Base-by-base conservation (phyloP, 2,329 filamentous ascomycete genomes). In the Talaromyces rugulosus region DNA sequence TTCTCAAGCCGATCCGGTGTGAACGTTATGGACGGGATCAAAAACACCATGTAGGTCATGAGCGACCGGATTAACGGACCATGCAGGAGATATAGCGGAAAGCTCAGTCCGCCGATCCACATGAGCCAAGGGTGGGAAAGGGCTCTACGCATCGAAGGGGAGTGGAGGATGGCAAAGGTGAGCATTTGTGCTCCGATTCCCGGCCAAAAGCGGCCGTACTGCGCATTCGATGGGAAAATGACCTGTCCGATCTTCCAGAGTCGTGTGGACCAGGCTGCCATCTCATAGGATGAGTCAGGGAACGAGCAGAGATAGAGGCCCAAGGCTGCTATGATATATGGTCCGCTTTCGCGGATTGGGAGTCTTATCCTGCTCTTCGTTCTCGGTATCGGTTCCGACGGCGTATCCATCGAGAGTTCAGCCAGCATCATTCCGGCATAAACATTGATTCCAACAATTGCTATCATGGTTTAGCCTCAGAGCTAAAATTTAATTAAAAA, bases 41-140 rank as follows among this genome's bases (percentile, higher is more conserved):
- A 79, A 63, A 82, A 88, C 12, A 87, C 74, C 77, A 88, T 80
- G 83, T 85, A 88, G 30, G 83, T 82, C 14, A 88, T 76, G 7
- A 87, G 71, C 28, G 81, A 83, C 61, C 86, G 82, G 66, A 88
- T 81, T 33, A 88, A 77, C 0, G 83, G 81, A 50, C 86, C 86
- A 72, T 89, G 86, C 23, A 88, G 74, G 6, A 89, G 79, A 67
- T 88, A 88, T 14, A 89, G 83, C 1, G 86, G 85, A 67, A 88
- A 88, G 52, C 83, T 86, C 74, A 87, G 82, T 68, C 83, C 84
- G 52, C 86, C 86, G 12, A 88, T 80, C 81, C 85, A 88, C 52
- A 86, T 78, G 51, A 88, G 81, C 60, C 81, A 78, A 34, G 80
- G 80, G 62, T 81, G 81, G 4, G 83, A 83, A 2, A 88, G 78